Base-by-base conservation (phyloP, 768 basidiomycete genomes). In the Leucosporidium creatinivorum region DNA sequence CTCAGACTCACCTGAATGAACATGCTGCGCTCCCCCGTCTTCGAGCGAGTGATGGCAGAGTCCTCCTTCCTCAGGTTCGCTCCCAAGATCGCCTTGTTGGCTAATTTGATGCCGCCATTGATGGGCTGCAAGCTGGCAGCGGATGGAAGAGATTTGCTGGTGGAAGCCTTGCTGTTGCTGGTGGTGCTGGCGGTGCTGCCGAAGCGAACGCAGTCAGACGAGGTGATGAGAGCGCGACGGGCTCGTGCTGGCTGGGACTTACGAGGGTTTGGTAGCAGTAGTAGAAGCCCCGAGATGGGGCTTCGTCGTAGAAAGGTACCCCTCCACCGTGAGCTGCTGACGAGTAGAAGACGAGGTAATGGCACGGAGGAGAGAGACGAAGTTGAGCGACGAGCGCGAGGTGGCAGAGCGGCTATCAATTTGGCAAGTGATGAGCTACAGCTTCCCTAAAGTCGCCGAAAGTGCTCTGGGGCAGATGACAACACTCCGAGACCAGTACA, bases 21-120 rank as follows among this genome's bases (percentile, higher is more conserved):
- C 8, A 48, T 13, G 54, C 21, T 30, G n/a, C 21, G 36, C 55
- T 65, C 0, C 33, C 50, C 4, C 61, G 60, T 23, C 52, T 69
- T 44, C 3, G 39, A 44, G 51, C 88, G 86, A 1, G 89, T 89
- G 60, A 91, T 89, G 1, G 90, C 90, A 76, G 91, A 91, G 15
- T 83, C 82, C 61, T 82, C 79, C 68, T 87, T 82, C 21, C 81
- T 76, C 55, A 92, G 80, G 0, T 85, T 88, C 33, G 78, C 81
- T 3, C 39, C 39, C 51, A 91, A 76, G 19, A 91, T 77, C 62
- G 85, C 82, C 62, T 80, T 84, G 18, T 85, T 88, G 19, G 48
- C 48, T 18, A 33, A 54, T 25, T 30, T 26, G 2, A 62, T 48
- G 8, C 58, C 66, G 30, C 63, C 51, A 17, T 60, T 47, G 31